Conservation (phyloP, 2,329 filamentous ascomycete species). For the Botrytis sinoallii region DNA sequence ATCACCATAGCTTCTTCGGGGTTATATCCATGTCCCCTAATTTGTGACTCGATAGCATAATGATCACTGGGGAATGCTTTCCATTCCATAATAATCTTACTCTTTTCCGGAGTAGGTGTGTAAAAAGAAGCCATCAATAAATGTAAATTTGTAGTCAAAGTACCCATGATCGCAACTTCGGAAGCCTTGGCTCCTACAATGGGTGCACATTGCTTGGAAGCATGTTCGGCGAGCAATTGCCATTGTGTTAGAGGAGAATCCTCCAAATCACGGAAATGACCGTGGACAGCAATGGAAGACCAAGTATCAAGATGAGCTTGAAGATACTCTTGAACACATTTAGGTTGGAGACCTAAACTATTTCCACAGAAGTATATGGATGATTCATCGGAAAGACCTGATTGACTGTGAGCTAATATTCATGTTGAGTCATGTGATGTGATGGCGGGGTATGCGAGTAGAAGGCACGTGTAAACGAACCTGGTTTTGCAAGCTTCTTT, state of each 20-base stretch:
- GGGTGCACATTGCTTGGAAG: slow-evolving; percentile 65
- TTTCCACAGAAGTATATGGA: slow-evolving; percentile 86
- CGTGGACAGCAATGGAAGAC: slow-evolving; percentile 79
- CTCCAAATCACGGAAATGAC: slow-evolving; percentile 70
- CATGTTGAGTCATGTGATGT: background rate
- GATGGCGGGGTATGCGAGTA: slow-evolving; percentile 24
- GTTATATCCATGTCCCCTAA: slow-evolving; percentile 38
- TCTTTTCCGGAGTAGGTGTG: slow-evolving; percentile 54
- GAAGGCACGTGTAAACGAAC: background rate
- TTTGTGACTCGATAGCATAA: slow-evolving; percentile 37
- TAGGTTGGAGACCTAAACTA: slow-evolving; percentile 81
- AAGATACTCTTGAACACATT: slow-evolving; percentile 61
- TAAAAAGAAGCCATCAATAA: slow-evolving; percentile 70
- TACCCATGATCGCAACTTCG: slow-evolving; percentile 87
- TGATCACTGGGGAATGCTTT: slow-evolving; percentile 89
- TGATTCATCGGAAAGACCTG: slow-evolving; percentile 36
- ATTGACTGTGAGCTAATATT: background rate
- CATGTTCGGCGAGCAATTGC: slow-evolving; percentile 75
- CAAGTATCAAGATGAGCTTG: slow-evolving; percentile 76
- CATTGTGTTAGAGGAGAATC: slow-evolving; percentile 69
- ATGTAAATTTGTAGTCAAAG: slow-evolving; percentile 70
- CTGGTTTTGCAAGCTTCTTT: slow-evolving; percentile 42
- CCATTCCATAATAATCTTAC: slow-evolving; percentile 70
- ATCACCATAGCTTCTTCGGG: slow-evolving; percentile 68
- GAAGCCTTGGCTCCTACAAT: slow-evolving; percentile 69